Base-by-base conservation (phyloP, 768 basidiomycete genomes). In the Cystofilobasidium bisporidii region DNA sequence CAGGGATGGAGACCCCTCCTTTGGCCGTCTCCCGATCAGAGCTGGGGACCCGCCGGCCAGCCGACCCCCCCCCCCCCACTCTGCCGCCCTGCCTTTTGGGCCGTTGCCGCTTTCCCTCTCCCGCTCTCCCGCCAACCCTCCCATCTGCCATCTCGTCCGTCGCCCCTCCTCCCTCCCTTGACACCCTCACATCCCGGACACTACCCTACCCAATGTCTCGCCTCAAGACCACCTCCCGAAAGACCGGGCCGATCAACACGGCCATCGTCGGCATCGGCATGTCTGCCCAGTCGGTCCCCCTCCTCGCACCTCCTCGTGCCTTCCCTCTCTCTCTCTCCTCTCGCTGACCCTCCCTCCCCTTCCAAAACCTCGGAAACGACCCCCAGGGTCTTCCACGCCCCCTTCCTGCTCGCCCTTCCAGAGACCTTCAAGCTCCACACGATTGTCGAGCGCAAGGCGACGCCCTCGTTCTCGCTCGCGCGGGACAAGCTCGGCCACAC, bases 221-320 rank as follows among this genome's bases (percentile, higher is more conserved):
- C n/a, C n/a, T n/a, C n/a, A n/a, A n/a, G n/a, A n/a, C n/a, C n/a
- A n/a, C 36, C 36, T 12, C 12, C 36, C 6, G 6, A 36, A 12
- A 5, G 6, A 36, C 38, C 2, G 20, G 57, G 0, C 84, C 86
- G 24, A 85, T 89, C 73, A 81, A 81, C 45, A 84, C 85, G 30
- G 86, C 87, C 72, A 83, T 88, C 9, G 79, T 89, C 3, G 88
- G 88, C 24, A 84, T 87, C 41, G 89, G 89, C 47, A 83, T 90
- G 69, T 81, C 85, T 18, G 65, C 57, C 36, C 40, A 38, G 47
- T 48, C 14, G n/a, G 28, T 47, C 38, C 36, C n/a, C 14, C 45
- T 41, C 28, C 20, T 47, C 32, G 28, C 10, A 11, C 43, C 43
- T 41, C 36, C 40, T 3, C 9, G 24, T 5, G 17, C 38, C 17